Conservation (phyloP, 2,329 filamentous ascomycete genomes). For the Claviceps sp. region DNA sequence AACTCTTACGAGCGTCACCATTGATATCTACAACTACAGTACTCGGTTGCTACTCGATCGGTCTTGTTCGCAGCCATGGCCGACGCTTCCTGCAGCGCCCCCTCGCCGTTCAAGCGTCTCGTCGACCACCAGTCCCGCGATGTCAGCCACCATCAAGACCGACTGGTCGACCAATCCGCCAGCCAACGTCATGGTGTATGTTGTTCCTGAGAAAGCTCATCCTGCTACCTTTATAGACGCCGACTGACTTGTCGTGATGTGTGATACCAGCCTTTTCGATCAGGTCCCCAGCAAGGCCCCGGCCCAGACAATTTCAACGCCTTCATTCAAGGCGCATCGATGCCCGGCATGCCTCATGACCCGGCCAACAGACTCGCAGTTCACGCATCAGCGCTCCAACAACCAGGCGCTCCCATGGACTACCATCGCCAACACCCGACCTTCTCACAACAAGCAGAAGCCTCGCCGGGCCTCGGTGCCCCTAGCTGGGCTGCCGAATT, state of each 20-base stretch:
- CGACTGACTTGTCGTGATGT: not conserved
- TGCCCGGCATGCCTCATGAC: constrained; percentile 19
- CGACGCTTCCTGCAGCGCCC: constrained; percentile 28
- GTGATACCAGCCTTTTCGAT: constrained; percentile 20
- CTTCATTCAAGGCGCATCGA: constrained; percentile 20
- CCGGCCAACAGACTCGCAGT: constrained; percentile 21
- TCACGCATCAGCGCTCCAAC: constrained; percentile 19
- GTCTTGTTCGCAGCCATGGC: constrained; percentile 17
- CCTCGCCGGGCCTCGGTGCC: constrained; percentile 12
- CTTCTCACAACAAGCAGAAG: constrained; percentile 13
- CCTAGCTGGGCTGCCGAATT: constrained; percentile 26
- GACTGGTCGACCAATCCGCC: constrained; percentile 19
- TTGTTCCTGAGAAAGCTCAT: not conserved
- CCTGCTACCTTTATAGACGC: too few relatives aligned
- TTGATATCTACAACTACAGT: too few relatives aligned
- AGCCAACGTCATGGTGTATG: constrained; percentile 19
- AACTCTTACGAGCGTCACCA: not conserved
- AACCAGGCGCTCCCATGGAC: constrained; percentile 1
- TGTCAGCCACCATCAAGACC: constrained; percentile 27
- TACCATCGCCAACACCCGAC: constrained; percentile 3
- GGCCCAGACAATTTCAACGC: constrained; percentile 20
- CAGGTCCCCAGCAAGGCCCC: constrained; percentile 15
- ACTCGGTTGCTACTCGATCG: not conserved
- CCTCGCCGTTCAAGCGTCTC: constrained; percentile 29
- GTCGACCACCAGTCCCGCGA: constrained; percentile 29